A percentile compares a stretch with the other conserved stretches of the same genome.
Evolutionary conservation across 192 early-diverging fungal species (phyloP).

Genomic region (Mycoemilia scoparia): DNA sequence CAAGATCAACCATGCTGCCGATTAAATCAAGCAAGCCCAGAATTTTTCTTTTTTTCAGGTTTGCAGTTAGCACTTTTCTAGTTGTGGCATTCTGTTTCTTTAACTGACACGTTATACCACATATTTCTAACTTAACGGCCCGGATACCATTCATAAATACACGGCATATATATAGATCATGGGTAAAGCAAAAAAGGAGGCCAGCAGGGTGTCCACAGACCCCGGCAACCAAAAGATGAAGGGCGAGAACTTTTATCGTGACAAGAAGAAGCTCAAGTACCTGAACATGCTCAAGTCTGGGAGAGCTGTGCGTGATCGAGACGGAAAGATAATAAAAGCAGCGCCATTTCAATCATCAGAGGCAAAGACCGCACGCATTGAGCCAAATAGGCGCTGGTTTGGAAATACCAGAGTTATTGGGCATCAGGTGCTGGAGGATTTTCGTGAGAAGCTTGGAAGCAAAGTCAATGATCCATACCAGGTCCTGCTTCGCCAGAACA

Average conservation of each 20-base stretch:
- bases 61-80: no score
- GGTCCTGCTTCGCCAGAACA: conserved; percentile 79
- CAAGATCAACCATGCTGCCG: no score
- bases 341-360: conserved; percentile 73
- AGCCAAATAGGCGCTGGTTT: conserved; percentile 94
- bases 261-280: conserved; percentile 81
- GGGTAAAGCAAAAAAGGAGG: conserved; percentile 31
- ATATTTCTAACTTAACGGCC: no score
- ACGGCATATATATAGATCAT: conserved; percentile 6
- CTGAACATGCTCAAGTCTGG: conserved; percentile 91
- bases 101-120: no score
- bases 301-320: conserved; percentile 55
- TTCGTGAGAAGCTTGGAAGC: conserved; percentile 73
- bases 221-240: conserved; percentile 64
- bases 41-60: no score
- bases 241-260: conserved; percentile 98
- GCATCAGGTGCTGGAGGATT: conserved; percentile 79
- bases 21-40: no score
- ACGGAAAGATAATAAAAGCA: conserved; percentile 82
- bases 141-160: no score
- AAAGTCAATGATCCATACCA: conserved; percentile 91
- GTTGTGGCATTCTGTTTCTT: no score
- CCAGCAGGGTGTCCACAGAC: conserved; percentile 20
- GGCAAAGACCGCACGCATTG: conserved; percentile 62
- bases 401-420: conserved; percentile 96